Base-by-base conservation (phyloP, 1,139 yeast genomes). In the Candida sp. region DNA sequence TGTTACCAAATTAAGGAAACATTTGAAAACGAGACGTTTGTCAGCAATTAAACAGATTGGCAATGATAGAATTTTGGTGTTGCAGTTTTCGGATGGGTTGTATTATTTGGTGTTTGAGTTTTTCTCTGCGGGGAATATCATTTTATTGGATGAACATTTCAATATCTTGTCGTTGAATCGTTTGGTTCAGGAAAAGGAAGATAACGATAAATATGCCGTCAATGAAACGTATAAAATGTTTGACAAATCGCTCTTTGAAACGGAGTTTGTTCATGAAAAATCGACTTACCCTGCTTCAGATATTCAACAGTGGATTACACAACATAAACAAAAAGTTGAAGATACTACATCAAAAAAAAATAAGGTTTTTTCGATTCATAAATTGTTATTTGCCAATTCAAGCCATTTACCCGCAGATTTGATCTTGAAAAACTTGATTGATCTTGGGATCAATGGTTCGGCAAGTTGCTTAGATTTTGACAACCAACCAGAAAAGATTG, bases 121-220 rank as follows among this genome's bases (percentile, higher is more conserved):
- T 55, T 91, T 90, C 68, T 88, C 97, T 58, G 97, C 97, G 2
- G 99, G 99, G 33, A 93, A 93, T 57, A 80, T 93, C 46, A 69
- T 93, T 27, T 70, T 93, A 22, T 70, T 91, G 50, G 95, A 91
- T 58, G 77, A 81, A 33, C 75, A 84, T 27, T 65, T 72, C 51
- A 82, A 78, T 56, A 90, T 90, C 40, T 55, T 90, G 55, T 74
- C 95, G 0, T 67, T 91, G 32, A 91, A 86, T 60, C 79, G 97
- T 63, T 70, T 84, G 33, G 97, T 89, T 2, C 79, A 79, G 37
- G 95, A 87, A 45, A 81, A 82, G 56, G 84, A 81, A 38, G 77
- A 80, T 41, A 76, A 77, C 48, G 80, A 73, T 46, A 66, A 73
- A 45, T 82, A 81, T 55, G 87, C 89, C 19, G 19, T 87, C 22